phyloP scores from a whole-genome alignment of 2,329 filamentous ascomycete genomes.

The Sporothrix pseudoabietina region DNA sequence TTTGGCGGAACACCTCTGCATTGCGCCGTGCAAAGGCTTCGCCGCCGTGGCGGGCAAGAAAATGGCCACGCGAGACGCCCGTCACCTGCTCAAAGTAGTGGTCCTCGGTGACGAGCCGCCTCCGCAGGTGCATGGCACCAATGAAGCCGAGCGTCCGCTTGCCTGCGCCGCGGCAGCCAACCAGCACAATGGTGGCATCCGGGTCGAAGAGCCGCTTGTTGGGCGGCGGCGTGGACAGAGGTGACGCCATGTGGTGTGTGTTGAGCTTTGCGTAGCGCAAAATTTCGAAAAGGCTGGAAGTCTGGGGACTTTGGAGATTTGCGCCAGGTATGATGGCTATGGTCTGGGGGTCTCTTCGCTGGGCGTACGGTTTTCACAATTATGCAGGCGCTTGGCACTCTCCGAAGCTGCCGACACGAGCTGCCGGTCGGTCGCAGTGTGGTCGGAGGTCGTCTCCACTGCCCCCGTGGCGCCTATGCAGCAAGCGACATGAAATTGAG shows the following conservation, averaged over 20 bases:
- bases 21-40: slow-evolving; percentile 64
- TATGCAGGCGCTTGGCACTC: slow-evolving; percentile 6
- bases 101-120: slow-evolving; percentile 69
- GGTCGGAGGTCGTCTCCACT: background rate
- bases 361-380: background rate
- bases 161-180: slow-evolving; percentile 70
- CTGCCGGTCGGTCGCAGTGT: slow-evolving; percentile 17
- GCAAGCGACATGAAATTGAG: slow-evolving; percentile 9
- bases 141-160: slow-evolving; percentile 74
- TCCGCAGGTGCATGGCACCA: slow-evolving; percentile 66
- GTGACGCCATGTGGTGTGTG: slow-evolving; percentile 18
- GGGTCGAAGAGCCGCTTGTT: slow-evolving; percentile 53
- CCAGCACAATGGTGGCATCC: slow-evolving; percentile 69
- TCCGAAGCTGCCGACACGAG: slow-evolving; percentile 13
- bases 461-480: slow-evolving; percentile 16
- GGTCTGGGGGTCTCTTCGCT: background rate
- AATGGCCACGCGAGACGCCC: slow-evolving; percentile 61
- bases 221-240: slow-evolving; percentile 37
- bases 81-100: slow-evolving; percentile 66
- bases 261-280: background rate
- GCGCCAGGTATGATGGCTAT: background rate
- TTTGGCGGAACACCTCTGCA: slow-evolving; percentile 61
- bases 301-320: background rate
- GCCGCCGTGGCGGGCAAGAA: slow-evolving; percentile 62
- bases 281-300: background rate